Conservation (phyloP, 805 yeast genomes). For the Maudiozyma serrabonitensis region DNA sequence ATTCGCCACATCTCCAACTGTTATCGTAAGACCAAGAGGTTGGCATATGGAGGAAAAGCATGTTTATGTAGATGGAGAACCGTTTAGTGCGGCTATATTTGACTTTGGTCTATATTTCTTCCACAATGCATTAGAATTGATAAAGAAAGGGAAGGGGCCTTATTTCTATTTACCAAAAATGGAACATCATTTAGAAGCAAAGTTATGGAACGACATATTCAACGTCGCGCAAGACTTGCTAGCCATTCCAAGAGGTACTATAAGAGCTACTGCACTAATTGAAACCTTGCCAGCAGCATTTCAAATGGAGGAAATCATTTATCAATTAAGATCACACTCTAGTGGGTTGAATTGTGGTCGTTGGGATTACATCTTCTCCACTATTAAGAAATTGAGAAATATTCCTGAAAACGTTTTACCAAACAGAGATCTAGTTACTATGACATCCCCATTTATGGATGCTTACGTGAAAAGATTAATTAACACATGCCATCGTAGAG, state of each 20-base stretch:
- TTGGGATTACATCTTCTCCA: constrained; percentile 81
- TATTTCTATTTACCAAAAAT: constrained; percentile 77
- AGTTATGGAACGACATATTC: constrained; percentile 75
- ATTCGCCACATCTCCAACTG: constrained; percentile 43
- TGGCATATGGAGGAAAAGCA: constrained; percentile 79
- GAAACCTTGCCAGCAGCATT: constrained; percentile 80
- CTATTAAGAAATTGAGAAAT: constrained; percentile 66
- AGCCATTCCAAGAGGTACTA: constrained; percentile 61
- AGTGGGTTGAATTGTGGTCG: constrained; percentile 81
- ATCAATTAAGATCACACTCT: constrained; percentile 65
- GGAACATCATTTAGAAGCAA: constrained; percentile 79
- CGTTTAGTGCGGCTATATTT: constrained; percentile 65
- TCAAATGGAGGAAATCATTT: constrained; percentile 79
- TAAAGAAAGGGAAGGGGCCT: constrained; percentile 64
- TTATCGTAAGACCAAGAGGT: constrained; percentile 81
- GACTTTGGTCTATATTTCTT: constrained; percentile 73
- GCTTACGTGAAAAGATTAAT: constrained; percentile 67
- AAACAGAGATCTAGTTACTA: constrained; percentile 71
- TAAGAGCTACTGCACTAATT: constrained; percentile 71
- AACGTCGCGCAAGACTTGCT: constrained; percentile 64
- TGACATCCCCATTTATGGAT: constrained; percentile 75
- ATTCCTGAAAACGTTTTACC: constrained; percentile 59
- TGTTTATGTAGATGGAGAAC: constrained; percentile 60
- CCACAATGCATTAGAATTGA: constrained; percentile 58
- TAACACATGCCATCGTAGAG: constrained; percentile 65